A percentile compares a stretch with the other conserved stretches of the same genome.
Evolutionary conservation across 805 yeast species (phyloP).

Genomic region (Myxozyma sirexii): DNA sequence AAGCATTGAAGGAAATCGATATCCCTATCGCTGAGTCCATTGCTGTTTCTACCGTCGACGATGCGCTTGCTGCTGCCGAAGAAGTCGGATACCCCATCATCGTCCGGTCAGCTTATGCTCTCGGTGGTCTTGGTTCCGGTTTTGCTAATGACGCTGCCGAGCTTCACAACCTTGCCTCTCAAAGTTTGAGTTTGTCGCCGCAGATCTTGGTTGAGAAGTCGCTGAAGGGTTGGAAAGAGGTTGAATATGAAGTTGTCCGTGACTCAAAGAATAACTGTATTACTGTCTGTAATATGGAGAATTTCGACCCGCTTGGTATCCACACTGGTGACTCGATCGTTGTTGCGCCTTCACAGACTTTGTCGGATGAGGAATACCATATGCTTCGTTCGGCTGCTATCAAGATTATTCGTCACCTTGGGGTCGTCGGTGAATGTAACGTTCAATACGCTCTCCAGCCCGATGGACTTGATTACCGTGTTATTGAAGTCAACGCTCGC

Average conservation of each 20-base stretch:
- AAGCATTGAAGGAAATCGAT: conserved; percentile 90
- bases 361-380: conserved; percentile 95
- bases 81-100: conserved; percentile 91
- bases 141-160: conserved; percentile 85
- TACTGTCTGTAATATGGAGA: conserved; percentile 99
- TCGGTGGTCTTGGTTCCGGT: conserved; percentile 98
- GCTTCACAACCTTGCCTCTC: conserved; percentile 83
- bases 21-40: conserved; percentile 96
- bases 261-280: conserved; percentile 96
- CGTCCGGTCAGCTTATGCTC: conserved; percentile 95
- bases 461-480: conserved; percentile 92
- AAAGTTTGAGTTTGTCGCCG: conserved; percentile 86
- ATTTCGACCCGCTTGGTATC: conserved; percentile 96
- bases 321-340: conserved; percentile 99
- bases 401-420: conserved; percentile 94
- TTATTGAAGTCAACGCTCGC: conserved; percentile 96
- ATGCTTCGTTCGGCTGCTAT: conserved; percentile 98
- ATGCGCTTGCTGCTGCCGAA: conserved; percentile 88
- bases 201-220: conserved; percentile 91
- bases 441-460: conserved; percentile 97
- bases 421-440: conserved; percentile 99
- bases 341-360: conserved; percentile 97
- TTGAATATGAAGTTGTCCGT: conserved; percentile 97
- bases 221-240: conserved; percentile 98
- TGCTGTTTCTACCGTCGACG: conserved; percentile 92